phyloP scores from a whole-genome alignment of 805 yeast species.

The Suhomyces sp. region DNA sequence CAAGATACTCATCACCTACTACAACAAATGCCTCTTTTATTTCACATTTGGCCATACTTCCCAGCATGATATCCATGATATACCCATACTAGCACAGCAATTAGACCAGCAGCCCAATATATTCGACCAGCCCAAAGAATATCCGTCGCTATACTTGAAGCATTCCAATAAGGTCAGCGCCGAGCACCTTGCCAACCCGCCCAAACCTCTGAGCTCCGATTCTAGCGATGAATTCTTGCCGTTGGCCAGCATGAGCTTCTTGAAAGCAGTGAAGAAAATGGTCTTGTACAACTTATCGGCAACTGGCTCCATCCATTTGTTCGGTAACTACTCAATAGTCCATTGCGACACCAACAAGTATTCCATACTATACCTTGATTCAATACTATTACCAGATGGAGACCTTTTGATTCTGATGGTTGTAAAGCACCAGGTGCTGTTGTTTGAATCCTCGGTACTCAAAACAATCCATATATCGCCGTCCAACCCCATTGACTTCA shows the following conservation, averaged over 20 bases:
- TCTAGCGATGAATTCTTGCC: conserved; percentile 26
- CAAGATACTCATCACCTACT: conserved; percentile 37
- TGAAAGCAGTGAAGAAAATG: conserved; percentile 40
- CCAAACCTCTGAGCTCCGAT: conserved; percentile 14
- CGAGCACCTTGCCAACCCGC: conserved; percentile 30
- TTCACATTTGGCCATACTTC: conserved; percentile 30
- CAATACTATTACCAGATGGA: conserved; percentile 36
- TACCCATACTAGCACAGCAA: conserved; percentile 4
- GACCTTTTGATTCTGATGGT: conserved; percentile 34
- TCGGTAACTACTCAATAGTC: conserved; percentile 38
- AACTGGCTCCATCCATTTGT: conserved; percentile 22
- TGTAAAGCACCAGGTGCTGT: conserved; percentile 19
- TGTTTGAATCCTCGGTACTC: conserved; percentile 26
- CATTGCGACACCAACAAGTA: conserved; percentile 7
- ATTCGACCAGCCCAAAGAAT: conserved; percentile 17
- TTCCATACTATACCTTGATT: conserved; percentile 31
- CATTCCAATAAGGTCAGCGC: conserved; percentile 19
- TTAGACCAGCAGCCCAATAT: not conserved
- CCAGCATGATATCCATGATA: not conserved
- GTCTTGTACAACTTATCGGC: conserved; percentile 31
- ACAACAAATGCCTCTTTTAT: conserved; percentile 37
- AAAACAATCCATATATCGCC: not conserved
- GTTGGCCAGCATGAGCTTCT: conserved; percentile 33
- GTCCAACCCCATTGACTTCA: conserved; percentile 11
- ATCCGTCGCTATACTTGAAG: conserved; percentile 24